These are phyloP conservation scores for Pycnococcus provasolii DNA, from an alignment of 139 green algal species.

Conservation along the genomic window DNA sequence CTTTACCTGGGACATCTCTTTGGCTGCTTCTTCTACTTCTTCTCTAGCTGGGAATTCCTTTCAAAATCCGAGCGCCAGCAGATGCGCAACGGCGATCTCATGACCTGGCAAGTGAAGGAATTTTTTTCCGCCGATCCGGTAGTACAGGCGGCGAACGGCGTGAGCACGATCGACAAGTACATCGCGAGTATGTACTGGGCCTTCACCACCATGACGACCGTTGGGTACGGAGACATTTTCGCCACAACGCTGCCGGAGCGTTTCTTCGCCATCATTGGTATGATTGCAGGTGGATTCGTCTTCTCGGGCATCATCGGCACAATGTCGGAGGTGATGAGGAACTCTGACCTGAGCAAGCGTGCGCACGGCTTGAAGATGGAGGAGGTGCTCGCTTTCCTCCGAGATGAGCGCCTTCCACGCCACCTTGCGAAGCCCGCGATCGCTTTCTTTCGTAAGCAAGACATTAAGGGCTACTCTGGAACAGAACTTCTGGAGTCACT, in stretches of 20 bases:
- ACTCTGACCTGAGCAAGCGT: neutral
- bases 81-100: neutral
- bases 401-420: neutral
- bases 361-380: conserved; percentile 4
- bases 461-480: too few relatives aligned
- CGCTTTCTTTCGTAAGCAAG: too few relatives aligned
- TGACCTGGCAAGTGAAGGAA: neutral
- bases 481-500: too few relatives aligned
- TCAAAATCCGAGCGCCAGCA: neutral
- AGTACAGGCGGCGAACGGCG: neutral
- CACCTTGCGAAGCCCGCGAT: neutral
- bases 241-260: conserved; percentile 11
- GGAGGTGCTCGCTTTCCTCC: neutral
- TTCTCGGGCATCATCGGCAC: conserved; percentile 13
- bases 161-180: conserved; percentile 10
- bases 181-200: conserved; percentile 17
- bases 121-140: neutral
- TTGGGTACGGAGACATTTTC: conserved; percentile 23
- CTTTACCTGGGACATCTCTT: conserved; percentile 11
- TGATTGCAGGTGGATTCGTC: conserved; percentile 18
- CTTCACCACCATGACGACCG: conserved; percentile 14
- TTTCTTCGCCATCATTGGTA: conserved; percentile 15
- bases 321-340: neutral
- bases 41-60: neutral
- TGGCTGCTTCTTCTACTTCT: conserved; percentile 18